A percentile compares a stretch with the other conserved stretches of the same genome.
phyloP scores from a whole-genome alignment of 2,329 filamentous ascomycete genomes.

The Apiospora arundinis region DNA sequence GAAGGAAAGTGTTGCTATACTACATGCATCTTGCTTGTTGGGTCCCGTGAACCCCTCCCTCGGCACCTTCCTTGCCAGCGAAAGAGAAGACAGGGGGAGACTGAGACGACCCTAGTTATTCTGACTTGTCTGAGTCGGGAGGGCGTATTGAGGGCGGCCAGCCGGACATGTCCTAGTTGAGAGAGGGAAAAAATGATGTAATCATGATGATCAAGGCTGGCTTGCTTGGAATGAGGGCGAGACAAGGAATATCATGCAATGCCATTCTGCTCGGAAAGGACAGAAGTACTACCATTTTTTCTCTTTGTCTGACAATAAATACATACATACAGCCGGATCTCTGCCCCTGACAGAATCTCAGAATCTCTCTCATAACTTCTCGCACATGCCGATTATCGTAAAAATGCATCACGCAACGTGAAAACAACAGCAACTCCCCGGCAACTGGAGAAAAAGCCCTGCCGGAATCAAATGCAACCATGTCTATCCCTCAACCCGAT shows the following conservation, averaged over 20 bases:
- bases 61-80: neutral
- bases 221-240: neutral
- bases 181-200: constrained; percentile 4
- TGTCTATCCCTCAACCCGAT: constrained; percentile 9
- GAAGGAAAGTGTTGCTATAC: neutral
- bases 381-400: constrained; percentile 8
- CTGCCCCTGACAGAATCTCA: constrained; percentile 4
- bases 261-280: neutral
- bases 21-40: constrained; percentile 10
- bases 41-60: neutral
- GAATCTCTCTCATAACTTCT: constrained; percentile 8
- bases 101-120: neutral
- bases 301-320: constrained; percentile 14
- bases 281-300: neutral
- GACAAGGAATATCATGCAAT: neutral
- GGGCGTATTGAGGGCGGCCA: neutral
- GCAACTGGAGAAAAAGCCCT: neutral
- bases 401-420: neutral
- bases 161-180: neutral
- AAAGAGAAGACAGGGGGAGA: neutral
- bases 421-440: neutral
- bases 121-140: neutral
- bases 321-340: constrained; percentile 14
- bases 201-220: constrained; percentile 3
- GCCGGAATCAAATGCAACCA: neutral